These are phyloP conservation scores for Stellera chamaejasme DNA, from an alignment of 345 rosid species.

Conservation along the genomic window DNA sequence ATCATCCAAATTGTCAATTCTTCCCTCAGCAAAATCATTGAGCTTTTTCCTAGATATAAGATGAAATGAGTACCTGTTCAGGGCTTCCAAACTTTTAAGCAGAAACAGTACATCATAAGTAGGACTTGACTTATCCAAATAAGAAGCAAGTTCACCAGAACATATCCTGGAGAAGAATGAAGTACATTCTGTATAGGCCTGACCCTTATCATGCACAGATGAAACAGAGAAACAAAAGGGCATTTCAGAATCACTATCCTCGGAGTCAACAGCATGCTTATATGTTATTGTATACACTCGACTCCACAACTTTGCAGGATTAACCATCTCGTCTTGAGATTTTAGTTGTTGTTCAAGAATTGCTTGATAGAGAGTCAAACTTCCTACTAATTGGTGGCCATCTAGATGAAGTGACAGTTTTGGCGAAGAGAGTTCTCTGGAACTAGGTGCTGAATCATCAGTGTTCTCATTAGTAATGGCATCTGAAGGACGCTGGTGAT, in stretches of 20 bases:
- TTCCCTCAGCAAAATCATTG: slow-evolving; percentile 58
- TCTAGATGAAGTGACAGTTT: slow-evolving; percentile 59
- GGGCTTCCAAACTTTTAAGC: slow-evolving; percentile 68
- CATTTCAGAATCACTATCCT: slow-evolving; percentile 18
- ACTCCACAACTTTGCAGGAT: slow-evolving; percentile 48
- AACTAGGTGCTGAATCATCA: slow-evolving; percentile 24
- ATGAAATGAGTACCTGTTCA: slow-evolving; percentile 61
- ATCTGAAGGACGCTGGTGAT: slow-evolving; percentile 20
- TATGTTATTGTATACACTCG: slow-evolving; percentile 55
- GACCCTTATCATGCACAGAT: slow-evolving; percentile 16
- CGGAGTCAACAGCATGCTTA: slow-evolving; percentile 32
- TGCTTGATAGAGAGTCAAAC: slow-evolving; percentile 66
- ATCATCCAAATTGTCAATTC: slow-evolving; percentile 49
- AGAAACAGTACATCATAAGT: slow-evolving; percentile 56
- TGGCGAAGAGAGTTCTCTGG: slow-evolving; percentile 22
- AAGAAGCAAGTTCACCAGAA: slow-evolving; percentile 41
- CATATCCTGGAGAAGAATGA: slow-evolving; percentile 48
- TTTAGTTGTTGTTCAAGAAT: slow-evolving; percentile 59
- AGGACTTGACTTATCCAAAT: slow-evolving; percentile 42
- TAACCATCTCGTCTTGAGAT: slow-evolving; percentile 40
- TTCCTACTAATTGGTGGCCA: slow-evolving; percentile 49
- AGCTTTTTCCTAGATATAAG: slow-evolving; percentile 55
- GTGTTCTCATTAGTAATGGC: slow-evolving; percentile 13
- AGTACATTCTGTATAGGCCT: slow-evolving; percentile 17
- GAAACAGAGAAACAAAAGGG: slow-evolving; percentile 13